These are phyloP conservation scores for Lasiodiplodia hormozganensis DNA, from an alignment of 2,329 filamentous ascomycete species.

Conservation along the genomic window DNA sequence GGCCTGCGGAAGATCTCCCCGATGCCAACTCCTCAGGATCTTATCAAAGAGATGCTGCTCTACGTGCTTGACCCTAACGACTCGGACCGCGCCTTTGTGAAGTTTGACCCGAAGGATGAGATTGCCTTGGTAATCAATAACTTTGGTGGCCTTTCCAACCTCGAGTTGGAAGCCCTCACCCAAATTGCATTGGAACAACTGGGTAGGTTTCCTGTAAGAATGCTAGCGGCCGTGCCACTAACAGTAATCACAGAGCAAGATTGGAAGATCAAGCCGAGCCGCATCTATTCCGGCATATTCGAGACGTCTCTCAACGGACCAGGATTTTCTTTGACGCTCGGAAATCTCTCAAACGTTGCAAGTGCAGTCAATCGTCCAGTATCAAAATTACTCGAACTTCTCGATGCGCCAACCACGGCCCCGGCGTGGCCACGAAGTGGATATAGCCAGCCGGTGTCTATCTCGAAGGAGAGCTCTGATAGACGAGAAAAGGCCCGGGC, in stretches of 20 bases:
- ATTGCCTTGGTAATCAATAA: conserved; percentile 58
- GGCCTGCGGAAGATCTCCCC: conserved; percentile 54
- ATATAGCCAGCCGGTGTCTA: conserved; percentile 41
- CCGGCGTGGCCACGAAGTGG: conserved; percentile 60
- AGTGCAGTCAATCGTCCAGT: conserved; percentile 47
- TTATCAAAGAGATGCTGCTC: conserved; percentile 56
- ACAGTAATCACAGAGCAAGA: conserved; percentile 44
- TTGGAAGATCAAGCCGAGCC: conserved; percentile 66
- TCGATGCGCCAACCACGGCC: conserved; percentile 60
- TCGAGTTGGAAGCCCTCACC: conserved; percentile 58
- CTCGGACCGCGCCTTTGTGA: conserved; percentile 57
- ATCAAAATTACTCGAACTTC: conserved; percentile 53
- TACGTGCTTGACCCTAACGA: conserved; percentile 58
- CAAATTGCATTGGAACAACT: conserved; percentile 51
- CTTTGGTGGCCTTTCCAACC: conserved; percentile 56
- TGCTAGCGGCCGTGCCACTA: neutral
- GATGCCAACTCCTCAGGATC: conserved; percentile 57
- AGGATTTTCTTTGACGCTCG: conserved; percentile 67
- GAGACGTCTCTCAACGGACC: conserved; percentile 76
- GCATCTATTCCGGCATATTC: conserved; percentile 71
- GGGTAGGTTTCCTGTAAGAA: conserved; percentile 8
- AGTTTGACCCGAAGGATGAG: conserved; percentile 54
- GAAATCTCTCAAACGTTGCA: conserved; percentile 58
- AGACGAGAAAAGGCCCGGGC: conserved; percentile 42
- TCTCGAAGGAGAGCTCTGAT: conserved; percentile 38